Evolutionary conservation across 805 yeast species (phyloP), one percentile per base, ranked within the genome.

Genomic region (Phaffomyces opuntiae): DNA sequence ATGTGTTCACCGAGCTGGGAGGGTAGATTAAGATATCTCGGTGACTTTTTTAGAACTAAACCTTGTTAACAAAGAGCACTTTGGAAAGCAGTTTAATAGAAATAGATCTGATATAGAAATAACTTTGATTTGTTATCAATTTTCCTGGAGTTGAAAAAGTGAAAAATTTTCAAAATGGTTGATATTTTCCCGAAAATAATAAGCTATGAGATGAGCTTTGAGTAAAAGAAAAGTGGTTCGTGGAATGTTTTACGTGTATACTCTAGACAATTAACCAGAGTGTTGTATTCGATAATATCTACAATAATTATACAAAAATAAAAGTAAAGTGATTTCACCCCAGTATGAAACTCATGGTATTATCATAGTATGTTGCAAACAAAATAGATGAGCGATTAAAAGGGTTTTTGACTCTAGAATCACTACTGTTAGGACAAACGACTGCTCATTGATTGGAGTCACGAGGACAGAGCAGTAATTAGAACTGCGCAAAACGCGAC

Each of bases 321-420:
- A 14, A 9, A 26, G 26, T 19, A 14, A 16, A 27, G 19, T 14
- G 17, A 37, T 46, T 42, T 46, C 16, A 17, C 49, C 49, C 49
- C 45, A 46, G 49, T 46, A 46, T 46, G 49, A 46, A 46, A 42
- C 49, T 46, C 49, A 46, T 31, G 38, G n/a, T 39, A 46, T 39
- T 46, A 42, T 36, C 9, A 35, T n/a, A 13, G 14, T 19, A 25
- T 6, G 27, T 32, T 33, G 40, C 41, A 41, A 40, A 33, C 35
- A 13, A 29, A 46, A 46, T 46, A 46, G 49, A 46, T 46, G 49
- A 46, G 49, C 46, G 49, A 46, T 46, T 46, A 46, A 42, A 42
- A 46, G 48, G 48, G 48, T 21, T 5, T 19, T 32, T 42, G 31
- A 27, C 13, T 45, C 7, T 45, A 27, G 48, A 42, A 42, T 39